Conservation (phyloP, 1,284 basidiomycete species). For the Cryptococcus sp. region DNA sequence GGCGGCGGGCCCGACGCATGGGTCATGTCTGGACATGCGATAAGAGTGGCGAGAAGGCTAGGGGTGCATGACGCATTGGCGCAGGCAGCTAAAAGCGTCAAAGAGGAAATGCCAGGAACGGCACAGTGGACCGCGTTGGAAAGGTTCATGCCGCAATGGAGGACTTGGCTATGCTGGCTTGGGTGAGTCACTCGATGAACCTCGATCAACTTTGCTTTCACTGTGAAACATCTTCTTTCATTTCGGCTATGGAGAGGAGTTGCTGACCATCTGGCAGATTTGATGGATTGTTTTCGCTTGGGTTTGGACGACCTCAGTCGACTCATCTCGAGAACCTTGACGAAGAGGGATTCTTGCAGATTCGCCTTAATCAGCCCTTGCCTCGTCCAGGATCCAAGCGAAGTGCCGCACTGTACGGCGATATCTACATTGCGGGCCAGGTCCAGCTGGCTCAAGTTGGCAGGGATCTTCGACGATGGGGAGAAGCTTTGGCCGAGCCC, state of each 20-base stretch:
- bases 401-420: conserved; percentile 29
- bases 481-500: conserved; percentile 29
- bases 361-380: conserved; percentile 24
- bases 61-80: conserved; percentile 33
- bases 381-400: conserved; percentile 25
- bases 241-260: too few relatives aligned
- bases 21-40: conserved; percentile 44
- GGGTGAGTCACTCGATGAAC: conserved; percentile 8
- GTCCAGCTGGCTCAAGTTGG: conserved; percentile 40
- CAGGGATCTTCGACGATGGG: conserved; percentile 36
- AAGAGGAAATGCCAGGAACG: conserved; percentile 20
- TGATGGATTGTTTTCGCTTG: conserved; percentile 38
- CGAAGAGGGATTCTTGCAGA: conserved; percentile 28
- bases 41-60: conserved; percentile 29
- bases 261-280: conserved; percentile 17
- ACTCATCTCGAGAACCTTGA: conserved; percentile 35
- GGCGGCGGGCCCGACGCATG: conserved; percentile 42
- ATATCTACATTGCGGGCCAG: conserved; percentile 39
- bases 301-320: conserved; percentile 38
- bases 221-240: too few relatives aligned
- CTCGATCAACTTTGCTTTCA: neutral
- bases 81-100: conserved; percentile 25
- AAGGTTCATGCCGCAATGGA: conserved; percentile 36
- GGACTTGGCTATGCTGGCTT: conserved; percentile 38
- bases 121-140: conserved; percentile 30